Conservation (phyloP, 1,284 basidiomycete genomes). For the Microbotryum silenes-acaulis region DNA sequence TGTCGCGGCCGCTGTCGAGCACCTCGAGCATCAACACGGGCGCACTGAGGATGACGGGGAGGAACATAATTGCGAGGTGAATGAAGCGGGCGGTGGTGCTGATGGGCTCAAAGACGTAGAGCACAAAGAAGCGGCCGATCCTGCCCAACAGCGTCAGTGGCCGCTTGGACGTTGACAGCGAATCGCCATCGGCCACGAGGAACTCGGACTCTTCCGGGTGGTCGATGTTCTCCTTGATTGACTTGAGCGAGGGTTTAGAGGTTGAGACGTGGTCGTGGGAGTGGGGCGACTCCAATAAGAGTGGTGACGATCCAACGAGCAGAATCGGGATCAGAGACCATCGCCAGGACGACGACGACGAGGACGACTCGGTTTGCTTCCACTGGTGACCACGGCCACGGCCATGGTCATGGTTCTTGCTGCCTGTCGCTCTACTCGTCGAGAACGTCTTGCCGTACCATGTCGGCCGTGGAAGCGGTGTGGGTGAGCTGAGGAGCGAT, state of each 20-base stretch:
- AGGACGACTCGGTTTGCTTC: too few relatives aligned
- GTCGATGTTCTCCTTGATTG: slow-evolving; percentile 25
- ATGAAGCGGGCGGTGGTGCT: slow-evolving; percentile 76
- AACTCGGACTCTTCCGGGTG: slow-evolving; percentile 28
- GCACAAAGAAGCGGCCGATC: slow-evolving; percentile 7
- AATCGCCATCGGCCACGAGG: slow-evolving; percentile 9
- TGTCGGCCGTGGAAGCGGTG: too few relatives aligned
- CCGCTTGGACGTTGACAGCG: neutral
- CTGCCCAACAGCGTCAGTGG: slow-evolving; percentile 3
- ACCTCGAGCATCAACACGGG: slow-evolving; percentile 74
- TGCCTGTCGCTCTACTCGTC: too few relatives aligned
- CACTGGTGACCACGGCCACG: too few relatives aligned
- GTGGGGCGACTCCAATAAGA: slow-evolving; percentile 4
- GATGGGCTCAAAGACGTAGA: slow-evolving; percentile 72
- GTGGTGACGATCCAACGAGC: slow-evolving; percentile 2
- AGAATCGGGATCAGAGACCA: neutral
- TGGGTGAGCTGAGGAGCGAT: too few relatives aligned
- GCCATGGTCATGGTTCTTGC: too few relatives aligned
- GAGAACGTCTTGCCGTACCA: too few relatives aligned
- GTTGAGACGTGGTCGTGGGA: neutral
- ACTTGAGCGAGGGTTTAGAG: slow-evolving; percentile 16
- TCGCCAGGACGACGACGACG: neutral
- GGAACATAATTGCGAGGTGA: slow-evolving; percentile 72
- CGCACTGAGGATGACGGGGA: slow-evolving; percentile 73
- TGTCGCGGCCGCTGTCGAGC: slow-evolving; percentile 38